Base-by-base conservation (phyloP, 805 yeast species). In the Torulaspora indica region DNA sequence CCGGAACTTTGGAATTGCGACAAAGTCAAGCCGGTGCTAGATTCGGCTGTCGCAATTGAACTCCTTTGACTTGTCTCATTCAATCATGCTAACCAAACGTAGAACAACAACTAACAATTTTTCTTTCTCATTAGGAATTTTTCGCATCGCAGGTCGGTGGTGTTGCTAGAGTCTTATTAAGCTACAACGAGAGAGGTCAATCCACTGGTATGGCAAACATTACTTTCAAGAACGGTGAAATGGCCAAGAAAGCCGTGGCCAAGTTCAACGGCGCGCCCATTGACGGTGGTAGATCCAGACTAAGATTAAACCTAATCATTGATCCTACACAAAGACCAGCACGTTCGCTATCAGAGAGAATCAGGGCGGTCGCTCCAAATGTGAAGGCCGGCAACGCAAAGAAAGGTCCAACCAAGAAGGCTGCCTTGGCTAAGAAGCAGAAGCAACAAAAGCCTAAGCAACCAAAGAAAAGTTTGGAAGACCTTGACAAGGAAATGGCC, bases 401-500 rank as follows among this genome's bases (percentile, higher is more conserved):
- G 36, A 59, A 54, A 49, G 66, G 58, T 27, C 63, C 69, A 47
- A 64, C 60, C 47, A 61, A 61, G 55, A 66, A 63, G 46, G 63
- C 64, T 36, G 59, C 60, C 36, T 60, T 63, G 42, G 66, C 63
- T 44, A 66, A 60, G 57, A 63, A 61, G 45, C 65, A 60, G 15
- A 63, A 59, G 38, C 65, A 68, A 48, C 60, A 56, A 47, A 69
- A 58, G 55, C 55, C 58, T 55, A 69, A 63, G 53, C 68, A 63
- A 54, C 73, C 75, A 47, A 75, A 76, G 70, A 89, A 89, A 77
- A 81, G 95, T 42, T 75, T 85, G 52, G 98, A 86, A 67, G 91
- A 93, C 70, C 79, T 91, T 63, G 98, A 93, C 70, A 95, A 90
- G 65, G 98, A 91, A 73, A 91, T 93, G 98, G 85, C 89, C 51